phyloP scores from a whole-genome alignment of 805 yeast genomes.

The Maudiozyma pseudohumilis region DNA sequence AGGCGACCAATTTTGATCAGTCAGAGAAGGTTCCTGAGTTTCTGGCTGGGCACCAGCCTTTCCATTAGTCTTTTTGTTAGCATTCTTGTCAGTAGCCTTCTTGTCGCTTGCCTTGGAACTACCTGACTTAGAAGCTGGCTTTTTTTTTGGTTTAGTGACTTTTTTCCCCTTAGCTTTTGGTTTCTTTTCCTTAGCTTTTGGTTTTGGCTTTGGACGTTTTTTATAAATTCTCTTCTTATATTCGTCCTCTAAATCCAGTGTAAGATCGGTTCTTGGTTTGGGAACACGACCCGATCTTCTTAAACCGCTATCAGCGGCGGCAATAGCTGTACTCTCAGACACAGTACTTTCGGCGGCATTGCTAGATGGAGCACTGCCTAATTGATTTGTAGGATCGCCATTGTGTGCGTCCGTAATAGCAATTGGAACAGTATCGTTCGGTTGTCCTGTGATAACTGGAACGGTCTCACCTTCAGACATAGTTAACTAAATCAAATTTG shows the following conservation, averaged over 20 bases:
- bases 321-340: background rate
- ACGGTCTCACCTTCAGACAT: too few relatives aligned
- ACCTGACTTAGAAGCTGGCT: background rate
- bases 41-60: conserved; percentile 3
- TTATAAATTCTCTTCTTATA: conserved; percentile 8
- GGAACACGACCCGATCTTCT: conserved; percentile 22
- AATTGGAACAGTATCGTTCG: too few relatives aligned
- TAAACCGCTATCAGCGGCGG: conserved; percentile 4
- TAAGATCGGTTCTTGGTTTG: conserved; percentile 14
- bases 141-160: background rate
- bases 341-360: background rate
- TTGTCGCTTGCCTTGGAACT: background rate
- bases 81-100: background rate
- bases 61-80: background rate
- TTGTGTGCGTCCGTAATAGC: too few relatives aligned
- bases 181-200: conserved; percentile 7
- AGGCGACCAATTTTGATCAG: conserved; percentile 20
- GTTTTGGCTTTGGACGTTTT: conserved; percentile 7
- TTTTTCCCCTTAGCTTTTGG: conserved; percentile 4
- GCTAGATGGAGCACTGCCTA: too few relatives aligned
- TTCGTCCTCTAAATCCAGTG: conserved; percentile 13
- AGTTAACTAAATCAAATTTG: too few relatives aligned
- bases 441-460: too few relatives aligned
- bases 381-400: too few relatives aligned
- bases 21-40: conserved; percentile 16